Percentiles rank a stretch among this genome's conserved stretches.
Evolutionary conservation across 2,329 filamentous ascomycete species (phyloP).

Genomic region (Dactylellina sp.): DNA sequence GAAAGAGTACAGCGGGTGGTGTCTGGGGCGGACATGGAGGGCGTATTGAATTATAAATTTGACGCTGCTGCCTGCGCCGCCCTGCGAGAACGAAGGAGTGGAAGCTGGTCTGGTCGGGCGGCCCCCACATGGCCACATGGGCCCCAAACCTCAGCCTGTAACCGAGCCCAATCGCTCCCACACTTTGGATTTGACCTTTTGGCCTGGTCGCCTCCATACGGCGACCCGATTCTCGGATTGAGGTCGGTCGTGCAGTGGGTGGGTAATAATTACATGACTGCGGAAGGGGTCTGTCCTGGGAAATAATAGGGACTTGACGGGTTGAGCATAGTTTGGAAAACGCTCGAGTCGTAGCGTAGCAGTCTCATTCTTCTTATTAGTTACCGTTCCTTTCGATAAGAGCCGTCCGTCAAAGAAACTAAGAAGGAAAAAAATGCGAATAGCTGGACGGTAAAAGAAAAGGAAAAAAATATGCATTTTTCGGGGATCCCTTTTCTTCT

Average conservation of each 20-base stretch:
- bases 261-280: background rate
- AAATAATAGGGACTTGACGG: too few relatives aligned
- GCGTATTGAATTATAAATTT: conserved; percentile 1
- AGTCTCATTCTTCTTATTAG: too few relatives aligned
- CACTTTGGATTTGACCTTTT: background rate
- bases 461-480: too few relatives aligned
- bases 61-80: conserved; percentile 5
- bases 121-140: conserved; percentile 13
- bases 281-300: too few relatives aligned
- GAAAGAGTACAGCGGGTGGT: too few relatives aligned
- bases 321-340: conserved; percentile 13
- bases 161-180: conserved; percentile 24
- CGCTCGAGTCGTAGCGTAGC: too few relatives aligned
- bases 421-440: too few relatives aligned
- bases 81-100: too few relatives aligned
- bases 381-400: conserved; percentile 12
- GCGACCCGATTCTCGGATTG: conserved; percentile 1
- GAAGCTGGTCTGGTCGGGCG: too few relatives aligned
- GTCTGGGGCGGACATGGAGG: too few relatives aligned
- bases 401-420: background rate
- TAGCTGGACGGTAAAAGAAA: too few relatives aligned
- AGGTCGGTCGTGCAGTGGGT: background rate
- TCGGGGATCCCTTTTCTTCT: too few relatives aligned
- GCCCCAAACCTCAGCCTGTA: background rate
- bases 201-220: conserved; percentile 16